Evolutionary conservation across 805 yeast genomes (phyloP).

Genomic region (Yarrowia sp.): DNA sequence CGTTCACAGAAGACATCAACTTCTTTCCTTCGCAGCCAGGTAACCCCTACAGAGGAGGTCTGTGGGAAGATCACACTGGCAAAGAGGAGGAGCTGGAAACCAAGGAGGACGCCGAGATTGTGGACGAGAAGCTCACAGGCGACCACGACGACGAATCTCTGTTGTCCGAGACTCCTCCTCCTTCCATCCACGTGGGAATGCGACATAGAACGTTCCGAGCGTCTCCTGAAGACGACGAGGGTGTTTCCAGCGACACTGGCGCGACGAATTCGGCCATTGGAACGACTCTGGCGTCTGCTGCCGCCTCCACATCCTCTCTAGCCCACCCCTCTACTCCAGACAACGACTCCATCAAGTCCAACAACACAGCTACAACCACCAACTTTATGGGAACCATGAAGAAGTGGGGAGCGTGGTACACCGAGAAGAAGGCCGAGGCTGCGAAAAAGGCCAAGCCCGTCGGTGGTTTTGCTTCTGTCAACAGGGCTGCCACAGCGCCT

Average conservation of each 20-base stretch:
- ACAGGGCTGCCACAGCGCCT: constrained; percentile 4
- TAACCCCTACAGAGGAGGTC: constrained; percentile 88
- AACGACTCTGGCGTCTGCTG: constrained; percentile 25
- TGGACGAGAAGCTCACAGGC: not conserved
- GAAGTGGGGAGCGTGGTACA: constrained; percentile 46
- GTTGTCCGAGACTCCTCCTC: not conserved
- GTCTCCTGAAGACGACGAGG: constrained; percentile 18
- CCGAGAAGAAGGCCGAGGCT: constrained; percentile 40
- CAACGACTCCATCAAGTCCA: constrained; percentile 23
- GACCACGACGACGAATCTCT: constrained; percentile 9
- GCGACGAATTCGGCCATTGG: not conserved
- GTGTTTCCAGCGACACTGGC: constrained; percentile 1
- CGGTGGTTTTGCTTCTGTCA: constrained; percentile 15
- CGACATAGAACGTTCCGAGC: constrained; percentile 36
- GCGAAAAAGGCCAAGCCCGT: constrained; percentile 19
- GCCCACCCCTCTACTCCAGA: not conserved
- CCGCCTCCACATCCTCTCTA: constrained; percentile 20
- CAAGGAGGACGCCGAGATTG: not conserved
- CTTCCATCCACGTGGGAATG: constrained; percentile 38
- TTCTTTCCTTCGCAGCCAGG: constrained; percentile 64
- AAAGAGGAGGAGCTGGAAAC: constrained; percentile 20
- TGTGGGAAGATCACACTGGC: constrained; percentile 69
- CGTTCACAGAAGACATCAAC: constrained; percentile 86
- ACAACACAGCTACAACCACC: not conserved
- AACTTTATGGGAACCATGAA: constrained; percentile 41